Percentiles rank a stretch among this genome's conserved stretches.
phyloP scores from a whole-genome alignment of 2,329 filamentous ascomycete genomes.

The Magnaporthiopsis incrustans region DNA sequence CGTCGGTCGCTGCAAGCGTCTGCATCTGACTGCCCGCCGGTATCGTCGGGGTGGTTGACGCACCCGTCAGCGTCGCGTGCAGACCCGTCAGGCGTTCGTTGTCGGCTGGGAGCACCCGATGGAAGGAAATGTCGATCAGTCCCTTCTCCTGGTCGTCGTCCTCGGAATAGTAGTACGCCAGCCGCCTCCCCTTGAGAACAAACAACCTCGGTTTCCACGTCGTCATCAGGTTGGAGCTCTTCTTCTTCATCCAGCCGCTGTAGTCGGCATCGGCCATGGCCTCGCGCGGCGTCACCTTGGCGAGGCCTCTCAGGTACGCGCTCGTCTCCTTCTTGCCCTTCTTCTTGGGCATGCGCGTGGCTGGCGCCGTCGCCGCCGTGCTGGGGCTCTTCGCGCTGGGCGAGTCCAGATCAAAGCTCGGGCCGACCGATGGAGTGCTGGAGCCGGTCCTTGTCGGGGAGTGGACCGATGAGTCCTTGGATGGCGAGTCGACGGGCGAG shows the following conservation, averaged over 20 bases:
- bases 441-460: slow-evolving; percentile 74
- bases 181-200: slow-evolving; percentile 78
- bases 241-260: slow-evolving; percentile 99
- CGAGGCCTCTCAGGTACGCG: slow-evolving; percentile 80
- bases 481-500: slow-evolving; percentile 40
- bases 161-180: slow-evolving; percentile 96
- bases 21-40: slow-evolving; percentile 37
- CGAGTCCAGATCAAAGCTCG: slow-evolving; percentile 73
- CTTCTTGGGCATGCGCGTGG: slow-evolving; percentile 43
- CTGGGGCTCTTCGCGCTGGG: slow-evolving; percentile 54
- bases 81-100: slow-evolving; percentile 84
- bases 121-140: slow-evolving; percentile 94
- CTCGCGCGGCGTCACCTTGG: slow-evolving; percentile 72
- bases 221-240: slow-evolving; percentile 89
- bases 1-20: slow-evolving; percentile 34
- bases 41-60: slow-evolving; percentile 59
- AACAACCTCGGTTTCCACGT: slow-evolving; percentile 98
- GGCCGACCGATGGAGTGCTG: slow-evolving; percentile 54
- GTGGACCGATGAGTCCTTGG: slow-evolving; percentile 44
- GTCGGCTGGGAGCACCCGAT: slow-evolving; percentile 90
- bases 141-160: slow-evolving; percentile 89
- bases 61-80: slow-evolving; percentile 85
- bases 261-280: slow-evolving; percentile 86
- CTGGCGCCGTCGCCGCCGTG: slow-evolving; percentile 37
- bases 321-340: slow-evolving; percentile 93